Conservation (phyloP, 2,329 filamentous ascomycete species). For the Venturiaceae sp. region DNA sequence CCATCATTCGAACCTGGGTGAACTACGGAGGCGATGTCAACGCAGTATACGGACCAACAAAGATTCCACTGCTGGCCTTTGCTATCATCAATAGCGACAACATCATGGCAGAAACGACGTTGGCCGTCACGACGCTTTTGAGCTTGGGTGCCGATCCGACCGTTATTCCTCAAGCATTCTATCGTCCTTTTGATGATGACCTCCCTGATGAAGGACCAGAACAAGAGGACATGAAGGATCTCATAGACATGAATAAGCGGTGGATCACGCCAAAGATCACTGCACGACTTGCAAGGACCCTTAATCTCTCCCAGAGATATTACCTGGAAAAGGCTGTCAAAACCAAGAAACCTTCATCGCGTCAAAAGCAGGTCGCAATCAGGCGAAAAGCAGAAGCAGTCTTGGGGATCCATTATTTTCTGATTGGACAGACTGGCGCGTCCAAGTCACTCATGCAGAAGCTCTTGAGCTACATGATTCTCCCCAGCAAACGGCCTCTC, state of each 20-base stretch:
- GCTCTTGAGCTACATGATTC: not conserved
- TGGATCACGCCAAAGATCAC: not conserved
- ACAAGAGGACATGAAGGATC: not conserved
- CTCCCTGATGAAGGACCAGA: not conserved
- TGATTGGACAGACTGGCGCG: not conserved
- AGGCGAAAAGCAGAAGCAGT: not conserved
- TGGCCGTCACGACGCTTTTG: not conserved
- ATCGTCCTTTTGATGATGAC: not conserved
- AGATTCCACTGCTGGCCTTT: slow-evolving; percentile 22
- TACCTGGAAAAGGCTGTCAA: not conserved
- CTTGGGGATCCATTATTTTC: not conserved
- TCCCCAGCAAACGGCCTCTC: slow-evolving; percentile 12
- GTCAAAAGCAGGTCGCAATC: not conserved
- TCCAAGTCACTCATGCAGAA: not conserved
- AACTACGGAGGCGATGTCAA: slow-evolving; percentile 15
- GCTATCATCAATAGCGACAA: slow-evolving; percentile 16
- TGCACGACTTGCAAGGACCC: not conserved
- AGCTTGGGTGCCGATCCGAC: not conserved
- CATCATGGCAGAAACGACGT: not conserved
- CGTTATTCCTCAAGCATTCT: not conserved
- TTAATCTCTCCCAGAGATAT: not conserved
- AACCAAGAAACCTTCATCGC: not conserved
- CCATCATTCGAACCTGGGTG: slow-evolving; percentile 15
- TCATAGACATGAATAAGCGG: not conserved
- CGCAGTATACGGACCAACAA: slow-evolving; percentile 6